Conservation (phyloP, 2,329 filamentous ascomycete species). For the Monosporascus cannonballus region DNA sequence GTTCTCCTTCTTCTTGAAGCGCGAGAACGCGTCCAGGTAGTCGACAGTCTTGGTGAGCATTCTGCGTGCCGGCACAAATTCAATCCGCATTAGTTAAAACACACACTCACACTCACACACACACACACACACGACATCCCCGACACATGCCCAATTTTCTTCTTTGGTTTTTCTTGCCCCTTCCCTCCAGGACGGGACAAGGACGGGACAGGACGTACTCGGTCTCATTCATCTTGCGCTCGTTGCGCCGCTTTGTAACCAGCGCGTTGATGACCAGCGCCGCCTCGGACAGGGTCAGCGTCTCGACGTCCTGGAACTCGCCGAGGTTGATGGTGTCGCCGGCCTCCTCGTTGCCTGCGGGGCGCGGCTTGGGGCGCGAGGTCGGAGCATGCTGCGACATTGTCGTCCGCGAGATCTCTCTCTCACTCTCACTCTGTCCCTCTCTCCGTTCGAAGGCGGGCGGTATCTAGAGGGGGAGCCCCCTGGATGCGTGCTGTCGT, state of each 20-base stretch:
- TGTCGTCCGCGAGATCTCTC: constrained; percentile 1
- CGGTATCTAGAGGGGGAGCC: too few species aligned
- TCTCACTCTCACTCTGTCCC: not conserved
- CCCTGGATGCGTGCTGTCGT: too few species aligned
- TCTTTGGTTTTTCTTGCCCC: not conserved
- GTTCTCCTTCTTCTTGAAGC: constrained; percentile 92
- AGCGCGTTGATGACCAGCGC: constrained; percentile 88
- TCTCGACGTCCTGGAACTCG: constrained; percentile 88
- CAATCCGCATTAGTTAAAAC: not conserved
- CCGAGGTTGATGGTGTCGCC: constrained; percentile 76
- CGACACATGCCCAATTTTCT: not conserved
- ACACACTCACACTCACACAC: not conserved
- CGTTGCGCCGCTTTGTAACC: constrained; percentile 70
- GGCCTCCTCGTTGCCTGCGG: constrained; percentile 82
- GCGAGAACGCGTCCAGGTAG: constrained; percentile 90
- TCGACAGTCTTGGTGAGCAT: constrained; percentile 83
- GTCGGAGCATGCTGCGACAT: constrained; percentile 41
- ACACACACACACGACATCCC: not conserved
- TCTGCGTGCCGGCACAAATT: constrained; percentile 31
- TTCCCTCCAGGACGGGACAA: not conserved
- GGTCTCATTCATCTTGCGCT: constrained; percentile 77
- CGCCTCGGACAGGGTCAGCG: constrained; percentile 87
- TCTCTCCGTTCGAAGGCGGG: constrained; percentile 2
- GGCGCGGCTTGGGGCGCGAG: constrained; percentile 62
- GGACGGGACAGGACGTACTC: constrained; percentile 50